These are phyloP conservation scores for Ustilago sp. DNA, from an alignment of 1,284 basidiomycete species.

Conservation along the genomic window DNA sequence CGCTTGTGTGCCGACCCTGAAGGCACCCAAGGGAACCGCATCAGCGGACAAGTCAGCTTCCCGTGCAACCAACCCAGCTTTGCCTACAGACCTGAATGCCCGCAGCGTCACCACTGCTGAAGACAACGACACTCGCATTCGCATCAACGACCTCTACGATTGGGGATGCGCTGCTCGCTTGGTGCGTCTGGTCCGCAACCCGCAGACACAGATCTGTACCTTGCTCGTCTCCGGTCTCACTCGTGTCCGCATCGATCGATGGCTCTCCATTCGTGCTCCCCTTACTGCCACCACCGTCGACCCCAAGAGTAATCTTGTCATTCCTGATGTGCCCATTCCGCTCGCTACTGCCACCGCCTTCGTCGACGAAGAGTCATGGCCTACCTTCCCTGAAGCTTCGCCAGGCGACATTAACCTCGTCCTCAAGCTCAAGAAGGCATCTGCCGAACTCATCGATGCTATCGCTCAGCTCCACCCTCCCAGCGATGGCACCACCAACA, in stretches of 20 bases:
- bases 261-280: constrained; percentile 62
- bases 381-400: constrained; percentile 44
- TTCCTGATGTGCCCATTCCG: constrained; percentile 62
- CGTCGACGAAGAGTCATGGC: constrained; percentile 52
- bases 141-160: constrained; percentile 57
- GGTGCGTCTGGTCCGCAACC: constrained; percentile 64
- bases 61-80: constrained; percentile 43
- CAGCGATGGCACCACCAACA: constrained; percentile 19
- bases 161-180: constrained; percentile 67
- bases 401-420: constrained; percentile 51
- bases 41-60: constrained; percentile 45
- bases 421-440: constrained; percentile 50
- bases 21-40: constrained; percentile 48
- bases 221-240: constrained; percentile 63
- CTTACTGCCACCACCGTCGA: constrained; percentile 61
- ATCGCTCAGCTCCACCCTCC: constrained; percentile 49
- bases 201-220: constrained; percentile 63
- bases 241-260: constrained; percentile 63
- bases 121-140: constrained; percentile 47
- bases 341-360: constrained; percentile 60
- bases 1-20: constrained; percentile 60
- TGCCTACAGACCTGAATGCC: constrained; percentile 27
- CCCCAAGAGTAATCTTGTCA: constrained; percentile 54
- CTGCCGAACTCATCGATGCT: constrained; percentile 57
- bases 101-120: constrained; percentile 40